These are phyloP conservation scores for Pinus tabuliformis DNA, from an alignment of 75 land plant species.

Conservation along the genomic window DNA sequence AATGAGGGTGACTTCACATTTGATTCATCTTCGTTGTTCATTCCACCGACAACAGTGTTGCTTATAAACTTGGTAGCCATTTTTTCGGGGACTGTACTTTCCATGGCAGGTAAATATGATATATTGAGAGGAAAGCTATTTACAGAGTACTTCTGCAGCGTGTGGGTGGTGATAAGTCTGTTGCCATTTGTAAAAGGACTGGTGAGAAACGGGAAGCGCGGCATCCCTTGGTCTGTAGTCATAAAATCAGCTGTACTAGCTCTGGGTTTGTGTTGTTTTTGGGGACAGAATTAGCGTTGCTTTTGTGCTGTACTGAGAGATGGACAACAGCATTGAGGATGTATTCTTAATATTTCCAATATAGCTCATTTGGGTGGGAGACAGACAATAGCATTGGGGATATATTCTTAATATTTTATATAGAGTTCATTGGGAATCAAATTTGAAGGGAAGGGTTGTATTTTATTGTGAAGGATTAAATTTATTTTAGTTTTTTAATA, in stretches of 20 bases:
- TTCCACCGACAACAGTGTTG: slow-evolving; percentile 18
- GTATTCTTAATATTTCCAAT: no score
- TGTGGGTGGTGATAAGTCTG: slow-evolving; percentile 24
- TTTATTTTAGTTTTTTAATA: no score
- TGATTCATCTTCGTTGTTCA: slow-evolving; percentile 23
- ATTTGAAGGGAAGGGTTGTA: no score
- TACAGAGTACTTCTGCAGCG: slow-evolving; percentile 25
- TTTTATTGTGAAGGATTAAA: no score
- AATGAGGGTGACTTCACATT: slow-evolving; percentile 23
- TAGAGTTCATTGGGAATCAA: no score
- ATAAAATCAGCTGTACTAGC: neutral
- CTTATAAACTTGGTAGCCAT: slow-evolving; percentile 19
- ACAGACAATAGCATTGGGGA: no score
- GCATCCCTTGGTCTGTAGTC: slow-evolving; percentile 23
- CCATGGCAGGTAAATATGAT: no score
- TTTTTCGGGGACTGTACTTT: neutral
- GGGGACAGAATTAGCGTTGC: no score
- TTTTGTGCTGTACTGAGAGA: no score
- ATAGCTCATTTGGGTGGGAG: no score
- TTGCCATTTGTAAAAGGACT: slow-evolving; percentile 35
- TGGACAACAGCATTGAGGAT: no score
- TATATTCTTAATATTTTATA: no score
- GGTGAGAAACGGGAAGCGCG: slow-evolving; percentile 23
- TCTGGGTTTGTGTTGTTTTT: neutral
- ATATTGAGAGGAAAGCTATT: neutral